A percentile compares a stretch with the other conserved stretches of the same genome.
Evolutionary conservation across 2,329 filamentous ascomycete species (phyloP).

Genomic region (Daldinia sp.): DNA sequence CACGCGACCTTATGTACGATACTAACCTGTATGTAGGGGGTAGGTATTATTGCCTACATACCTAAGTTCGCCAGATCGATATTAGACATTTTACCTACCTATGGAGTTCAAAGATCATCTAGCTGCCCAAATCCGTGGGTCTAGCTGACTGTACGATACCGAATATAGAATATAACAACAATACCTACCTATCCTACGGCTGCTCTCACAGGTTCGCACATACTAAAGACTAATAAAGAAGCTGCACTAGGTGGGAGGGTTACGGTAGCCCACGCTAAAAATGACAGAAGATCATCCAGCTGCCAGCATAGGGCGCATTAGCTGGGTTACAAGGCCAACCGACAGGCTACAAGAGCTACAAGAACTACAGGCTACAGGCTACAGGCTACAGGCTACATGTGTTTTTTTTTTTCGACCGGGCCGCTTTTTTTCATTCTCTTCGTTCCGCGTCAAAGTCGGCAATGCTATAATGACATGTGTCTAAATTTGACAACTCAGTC

Average conservation of each 20-base stretch:
- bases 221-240: neutral
- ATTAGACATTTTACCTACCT: neutral
- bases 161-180: conserved; percentile 13
- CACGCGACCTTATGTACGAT: conserved; percentile 13
- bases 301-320: conserved; percentile 30
- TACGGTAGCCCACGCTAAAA: conserved; percentile 33
- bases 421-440: conserved; percentile 13
- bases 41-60: conserved; percentile 8
- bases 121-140: conserved; percentile 25
- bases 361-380: neutral
- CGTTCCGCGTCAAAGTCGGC: conserved; percentile 7
- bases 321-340: conserved; percentile 16
- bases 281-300: conserved; percentile 40
- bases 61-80: conserved; percentile 3
- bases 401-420: conserved; percentile 9
- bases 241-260: conserved; percentile 21
- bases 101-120: conserved; percentile 17
- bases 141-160: conserved; percentile 18
- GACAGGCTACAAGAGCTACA: neutral
- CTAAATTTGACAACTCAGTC: conserved; percentile 28
- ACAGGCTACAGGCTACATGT: neutral
- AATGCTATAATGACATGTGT: conserved; percentile 25
- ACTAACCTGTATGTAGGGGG: conserved; percentile 1
- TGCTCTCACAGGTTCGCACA: conserved; percentile 17
- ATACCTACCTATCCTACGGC: conserved; percentile 19